Conservation (phyloP, 1,139 yeast genomes). For the Debaryomycetaceae sp. region DNA sequence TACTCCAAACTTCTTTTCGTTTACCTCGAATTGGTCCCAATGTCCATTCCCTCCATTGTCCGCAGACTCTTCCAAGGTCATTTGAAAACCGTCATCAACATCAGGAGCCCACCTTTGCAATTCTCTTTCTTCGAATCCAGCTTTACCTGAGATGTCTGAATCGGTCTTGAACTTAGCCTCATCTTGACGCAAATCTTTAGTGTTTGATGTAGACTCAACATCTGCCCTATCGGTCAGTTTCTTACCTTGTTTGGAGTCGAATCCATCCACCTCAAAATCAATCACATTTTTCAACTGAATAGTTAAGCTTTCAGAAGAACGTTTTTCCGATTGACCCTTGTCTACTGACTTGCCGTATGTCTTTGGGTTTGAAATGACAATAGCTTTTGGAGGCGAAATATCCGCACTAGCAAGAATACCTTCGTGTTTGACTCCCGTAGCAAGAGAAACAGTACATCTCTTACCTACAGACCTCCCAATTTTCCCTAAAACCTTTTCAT, state of each 20-base stretch:
- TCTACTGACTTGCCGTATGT: conserved; percentile 29
- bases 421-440: conserved; percentile 56
- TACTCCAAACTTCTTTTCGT: conserved; percentile 85
- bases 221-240: conserved; percentile 1
- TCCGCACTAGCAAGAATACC: conserved; percentile 53
- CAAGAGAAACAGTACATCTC: conserved; percentile 53
- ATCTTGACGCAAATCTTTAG: conserved; percentile 2
- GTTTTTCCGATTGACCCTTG: conserved; percentile 28
- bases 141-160: conserved; percentile 64
- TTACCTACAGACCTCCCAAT: conserved; percentile 57
- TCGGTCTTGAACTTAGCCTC: conserved; percentile 67
- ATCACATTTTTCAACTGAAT: conserved; percentile 61
- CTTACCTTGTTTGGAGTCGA: conserved; percentile 30
- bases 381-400: conserved; percentile 37
- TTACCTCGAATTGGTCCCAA: conserved; percentile 96
- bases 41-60: conserved; percentile 18
- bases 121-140: conserved; percentile 57
- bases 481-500: conserved; percentile 49
- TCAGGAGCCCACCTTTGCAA: conserved; percentile 88
- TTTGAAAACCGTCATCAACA: conserved; percentile 19
- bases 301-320: conserved; percentile 44
- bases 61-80: conserved; percentile 44
- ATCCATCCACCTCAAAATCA: conserved; percentile 51
- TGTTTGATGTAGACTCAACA: conserved; percentile 6
- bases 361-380: conserved; percentile 50